Percentiles rank a stretch among this genome's conserved stretches.
These are phyloP conservation scores for Cladosporium colombiae DNA, from an alignment of 2,329 filamentous ascomycete species.

Conservation along the genomic window DNA sequence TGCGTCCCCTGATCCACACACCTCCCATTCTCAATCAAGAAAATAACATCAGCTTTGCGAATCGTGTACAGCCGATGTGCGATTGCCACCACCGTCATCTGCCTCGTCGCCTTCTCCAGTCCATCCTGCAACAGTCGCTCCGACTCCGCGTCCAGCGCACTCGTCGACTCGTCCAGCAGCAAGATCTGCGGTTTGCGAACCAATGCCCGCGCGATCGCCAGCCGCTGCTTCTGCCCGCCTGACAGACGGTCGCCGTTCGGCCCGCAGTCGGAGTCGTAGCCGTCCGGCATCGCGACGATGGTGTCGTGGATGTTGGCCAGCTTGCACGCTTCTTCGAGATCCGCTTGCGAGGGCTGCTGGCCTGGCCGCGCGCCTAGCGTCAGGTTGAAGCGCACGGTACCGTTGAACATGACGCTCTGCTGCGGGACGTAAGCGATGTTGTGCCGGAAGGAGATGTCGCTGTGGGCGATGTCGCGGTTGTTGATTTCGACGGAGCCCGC, in stretches of 20 bases:
- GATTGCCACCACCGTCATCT: constrained; percentile 47
- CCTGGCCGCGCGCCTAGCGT: constrained; percentile 51
- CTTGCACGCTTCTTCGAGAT: constrained; percentile 67
- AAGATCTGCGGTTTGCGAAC: constrained; percentile 45
- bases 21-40: constrained; percentile 50
- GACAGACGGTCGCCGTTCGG: constrained; percentile 44
- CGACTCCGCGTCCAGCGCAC: constrained; percentile 45
- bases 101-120: constrained; percentile 38
- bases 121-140: constrained; percentile 44
- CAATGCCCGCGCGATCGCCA: constrained; percentile 47
- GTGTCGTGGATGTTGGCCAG: constrained; percentile 71
- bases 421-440: constrained; percentile 50
- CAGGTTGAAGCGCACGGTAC: constrained; percentile 45
- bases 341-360: constrained; percentile 56
- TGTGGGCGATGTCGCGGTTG: constrained; percentile 39
- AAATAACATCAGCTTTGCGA: constrained; percentile 45
- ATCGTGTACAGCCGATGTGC: constrained; percentile 47
- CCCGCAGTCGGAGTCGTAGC: constrained; percentile 61
- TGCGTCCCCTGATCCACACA: constrained; percentile 53
- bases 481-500: constrained; percentile 64
- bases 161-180: constrained; percentile 46
- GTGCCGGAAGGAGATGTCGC: constrained; percentile 42
- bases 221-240: constrained; percentile 46
- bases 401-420: constrained; percentile 51
- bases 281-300: constrained; percentile 62